Evolutionary conservation across 148 eudicot species (phyloP), one percentile per base, ranked within the genome.

Genomic region (Chenopodium suecicum): DNA sequence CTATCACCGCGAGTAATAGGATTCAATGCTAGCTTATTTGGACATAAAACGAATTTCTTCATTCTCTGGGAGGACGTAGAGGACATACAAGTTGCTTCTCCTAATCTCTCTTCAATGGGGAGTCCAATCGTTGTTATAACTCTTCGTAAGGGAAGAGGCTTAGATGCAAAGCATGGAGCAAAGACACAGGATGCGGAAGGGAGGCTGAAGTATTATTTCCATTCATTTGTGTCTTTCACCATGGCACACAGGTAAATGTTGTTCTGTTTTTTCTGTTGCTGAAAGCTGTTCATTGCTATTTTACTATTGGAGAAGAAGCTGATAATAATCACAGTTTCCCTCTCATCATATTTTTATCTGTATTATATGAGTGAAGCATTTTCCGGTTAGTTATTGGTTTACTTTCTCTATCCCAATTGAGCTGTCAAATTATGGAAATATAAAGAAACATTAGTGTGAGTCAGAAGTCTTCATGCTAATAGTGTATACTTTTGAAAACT

Each of bases 31-130:
- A 94, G 92, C 86, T 83, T 96, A 19, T 96, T 96, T 87, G 95
- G 99, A 44, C 98, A 84, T 82, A 96, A 94, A 90, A 91, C 99
- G 52, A 96, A 88, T n/a, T 96, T 96, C 90, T 96, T 84, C 87
- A 88, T 96, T 83, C 91, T 94, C 11, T 96, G 99, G 99, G 98
- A 96, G 82, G 99, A 96, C 76, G 91, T 96, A 65, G 99, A 96
- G 85, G 97, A 89, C 75, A 90, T 96, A 86, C 92, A 92, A 86
- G 94, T 96, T 46, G 83, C 87, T 77, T 82, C 98, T 79, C 94
- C 99, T 58, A 91, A 93, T 81, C 85, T 96, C 74, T 90, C 98
- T 79, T 96, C 99, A 63, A 94, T 96, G 94, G 99, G 98, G 29
- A 96, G 99, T 86, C 98, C 99, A 54, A 92, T 90, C 75, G 84